Conservation (phyloP, 495 filamentous ascomycete genomes). For the Aspergillus campestris region DNA sequence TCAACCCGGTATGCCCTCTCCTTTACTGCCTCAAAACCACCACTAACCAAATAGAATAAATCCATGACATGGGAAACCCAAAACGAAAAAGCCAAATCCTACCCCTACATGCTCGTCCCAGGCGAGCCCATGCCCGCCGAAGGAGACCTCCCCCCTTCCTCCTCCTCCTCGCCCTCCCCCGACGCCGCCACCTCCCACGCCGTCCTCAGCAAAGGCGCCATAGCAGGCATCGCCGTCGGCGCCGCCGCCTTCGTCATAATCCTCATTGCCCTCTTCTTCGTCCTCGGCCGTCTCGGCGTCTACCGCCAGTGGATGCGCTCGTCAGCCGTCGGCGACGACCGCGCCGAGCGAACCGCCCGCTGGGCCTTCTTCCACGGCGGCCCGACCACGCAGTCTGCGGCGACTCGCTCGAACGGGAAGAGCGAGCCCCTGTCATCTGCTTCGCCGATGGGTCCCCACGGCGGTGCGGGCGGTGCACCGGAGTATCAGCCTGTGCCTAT, state of each 20-base stretch:
- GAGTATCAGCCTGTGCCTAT: too few relatives aligned
- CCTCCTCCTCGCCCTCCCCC: slow-evolving; percentile 4
- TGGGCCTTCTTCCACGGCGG: slow-evolving; percentile 22
- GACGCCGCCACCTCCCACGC: neutral
- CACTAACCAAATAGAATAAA: slow-evolving; percentile 17
- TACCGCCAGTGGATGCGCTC: slow-evolving; percentile 32
- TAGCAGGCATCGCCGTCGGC: slow-evolving; percentile 32
- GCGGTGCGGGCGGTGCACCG: too few relatives aligned
- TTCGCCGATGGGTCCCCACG: too few relatives aligned
- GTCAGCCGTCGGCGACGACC: slow-evolving; percentile 11
- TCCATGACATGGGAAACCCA: slow-evolving; percentile 26
- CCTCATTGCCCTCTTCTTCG: slow-evolving; percentile 29
- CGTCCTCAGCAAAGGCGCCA: slow-evolving; percentile 24
- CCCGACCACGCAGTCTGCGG: neutral
- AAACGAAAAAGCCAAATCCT: slow-evolving; percentile 19
- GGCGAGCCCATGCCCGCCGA: slow-evolving; percentile 32
- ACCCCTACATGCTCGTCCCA: slow-evolving; percentile 33
- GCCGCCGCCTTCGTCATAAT: slow-evolving; percentile 22
- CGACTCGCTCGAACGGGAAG: too few relatives aligned
- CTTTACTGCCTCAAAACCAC: neutral
- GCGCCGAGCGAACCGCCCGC: slow-evolving; percentile 22
- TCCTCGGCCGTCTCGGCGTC: slow-evolving; percentile 29
- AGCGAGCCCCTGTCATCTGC: too few relatives aligned
- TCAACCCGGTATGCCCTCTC: slow-evolving; percentile 24
- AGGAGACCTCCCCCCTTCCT: slow-evolving; percentile 11